These are phyloP conservation scores for Gyrodon lividus DNA, from an alignment of 768 basidiomycete genomes.

Conservation along the genomic window DNA sequence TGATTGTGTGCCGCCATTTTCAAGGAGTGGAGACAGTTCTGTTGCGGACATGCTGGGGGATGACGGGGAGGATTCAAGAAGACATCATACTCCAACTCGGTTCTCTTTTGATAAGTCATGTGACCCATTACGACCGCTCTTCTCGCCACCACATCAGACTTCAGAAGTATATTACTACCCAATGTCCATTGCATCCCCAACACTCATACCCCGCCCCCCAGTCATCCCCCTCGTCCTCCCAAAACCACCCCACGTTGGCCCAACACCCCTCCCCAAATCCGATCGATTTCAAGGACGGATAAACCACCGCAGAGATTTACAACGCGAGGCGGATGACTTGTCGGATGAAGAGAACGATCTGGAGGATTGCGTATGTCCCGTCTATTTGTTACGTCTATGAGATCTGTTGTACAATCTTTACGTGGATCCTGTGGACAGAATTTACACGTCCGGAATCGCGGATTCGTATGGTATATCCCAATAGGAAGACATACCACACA, in stretches of 20 bases:
- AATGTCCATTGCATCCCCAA: constrained; percentile 65
- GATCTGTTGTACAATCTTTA: not conserved
- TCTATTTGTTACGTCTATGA: not conserved
- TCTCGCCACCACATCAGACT: too few relatives aligned
- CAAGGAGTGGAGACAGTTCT: constrained; percentile 51
- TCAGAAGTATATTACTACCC: not conserved
- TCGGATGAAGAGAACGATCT: constrained; percentile 82
- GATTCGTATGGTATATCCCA: constrained; percentile 66
- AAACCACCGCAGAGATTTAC: constrained; percentile 64
- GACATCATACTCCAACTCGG: too few relatives aligned
- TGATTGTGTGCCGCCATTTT: constrained; percentile 35
- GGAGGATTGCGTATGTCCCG: constrained; percentile 62
- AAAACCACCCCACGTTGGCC: constrained; percentile 62
- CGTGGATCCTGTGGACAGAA: constrained; percentile 40
- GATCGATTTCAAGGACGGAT: constrained; percentile 55
- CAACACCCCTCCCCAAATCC: constrained; percentile 50
- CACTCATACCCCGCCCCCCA: constrained; percentile 64
- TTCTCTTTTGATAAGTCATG: too few relatives aligned
- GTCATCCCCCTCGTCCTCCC: constrained; percentile 68
- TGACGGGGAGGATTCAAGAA: not conserved
- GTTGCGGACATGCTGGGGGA: constrained; percentile 28
- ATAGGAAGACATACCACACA: constrained; percentile 73
- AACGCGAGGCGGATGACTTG: constrained; percentile 80
- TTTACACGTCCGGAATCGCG: constrained; percentile 58
- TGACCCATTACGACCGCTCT: too few relatives aligned